Evolutionary conservation across 2,329 filamentous ascomycete species (phyloP), one percentile per base, ranked within the genome.

Genomic region (Fusarium graminum): DNA sequence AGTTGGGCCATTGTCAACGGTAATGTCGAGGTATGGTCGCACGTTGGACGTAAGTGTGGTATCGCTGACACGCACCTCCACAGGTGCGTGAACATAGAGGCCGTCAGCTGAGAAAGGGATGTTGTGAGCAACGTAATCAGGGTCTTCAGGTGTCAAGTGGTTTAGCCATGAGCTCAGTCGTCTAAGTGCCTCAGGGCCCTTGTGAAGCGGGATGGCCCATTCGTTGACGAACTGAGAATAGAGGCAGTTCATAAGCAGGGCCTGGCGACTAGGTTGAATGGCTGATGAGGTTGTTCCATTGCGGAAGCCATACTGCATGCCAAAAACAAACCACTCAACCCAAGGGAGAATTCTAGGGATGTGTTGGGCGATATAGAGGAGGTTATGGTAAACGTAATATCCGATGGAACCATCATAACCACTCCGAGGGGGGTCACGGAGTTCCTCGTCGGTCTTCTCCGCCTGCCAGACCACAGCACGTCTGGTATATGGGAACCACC

Each of bases 151-250:
- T 0, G 77, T 76, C 44, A 87, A 80, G 52, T 80, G 81, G 76
- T 89, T 90, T 52, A 99, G 84, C 95, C 95, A 99, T 45, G 92
- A 90, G 38, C 90, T 92, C 13, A 99, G 85, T 11, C 95, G 88
- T 30, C 83, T 85, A 41, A 99, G 87, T 9, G 93, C 94, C 78
- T 97, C 94, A 14, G 94, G 94, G 0, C 95, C 95, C 69, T 91
- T 90, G 65, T 88, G 82, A 1, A 99, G 84, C 2, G 95, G 94
- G 8, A 99, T 85, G 1, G 94, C 94, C 95, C 95, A 99, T 77
- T 99, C 95, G 77, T 99, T 97, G 68, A 99, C 95, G 72, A 93
- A 97, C 75, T 99, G 95, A n/a, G 92, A 94, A 82, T 97, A 99
- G 7, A 98, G 86, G 74, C 95, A 99, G 81, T 99, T 95, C 92